A percentile compares a stretch with the other conserved stretches of the same genome.
Evolutionary conservation across 2,329 filamentous ascomycete genomes (phyloP).

Genomic region (Coniella lustricola): DNA sequence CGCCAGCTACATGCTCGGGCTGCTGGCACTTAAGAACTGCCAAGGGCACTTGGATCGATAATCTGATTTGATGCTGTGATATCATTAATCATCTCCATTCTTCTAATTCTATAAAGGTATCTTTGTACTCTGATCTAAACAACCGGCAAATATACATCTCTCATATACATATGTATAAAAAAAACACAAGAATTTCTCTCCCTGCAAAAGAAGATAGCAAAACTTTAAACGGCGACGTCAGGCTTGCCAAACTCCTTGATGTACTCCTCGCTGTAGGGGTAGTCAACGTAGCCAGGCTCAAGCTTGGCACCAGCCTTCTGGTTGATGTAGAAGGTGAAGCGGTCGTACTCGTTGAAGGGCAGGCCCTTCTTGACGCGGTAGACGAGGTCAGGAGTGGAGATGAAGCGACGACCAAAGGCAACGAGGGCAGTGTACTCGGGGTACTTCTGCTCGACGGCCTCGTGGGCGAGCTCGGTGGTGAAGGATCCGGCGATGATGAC

Average conservation of each 20-base stretch:
- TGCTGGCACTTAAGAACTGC: no score
- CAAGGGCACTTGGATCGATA: no score
- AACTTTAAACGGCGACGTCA: constrained; percentile 8
- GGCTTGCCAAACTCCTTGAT: constrained; percentile 17
- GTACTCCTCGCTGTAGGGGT: constrained; percentile 21
- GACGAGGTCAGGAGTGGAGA: constrained; percentile 29
- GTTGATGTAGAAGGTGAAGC: constrained; percentile 23
- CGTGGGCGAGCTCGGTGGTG: constrained; percentile 20
- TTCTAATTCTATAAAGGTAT: no score
- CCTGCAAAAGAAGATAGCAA: no score
- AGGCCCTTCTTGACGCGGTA: constrained; percentile 24
- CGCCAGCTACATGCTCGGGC: no score
- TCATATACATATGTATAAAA: no score
- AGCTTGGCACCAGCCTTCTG: constrained; percentile 16
- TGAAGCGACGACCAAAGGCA: constrained; percentile 28
- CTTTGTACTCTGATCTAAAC: no score
- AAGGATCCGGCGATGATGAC: constrained; percentile 28
- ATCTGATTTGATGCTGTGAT: no score
- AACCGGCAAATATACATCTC: no score
- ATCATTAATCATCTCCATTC: no score
- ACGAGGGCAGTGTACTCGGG: constrained; percentile 16
- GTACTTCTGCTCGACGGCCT: constrained; percentile 15
- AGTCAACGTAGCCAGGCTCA: constrained; percentile 20
- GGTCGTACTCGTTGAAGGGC: constrained; percentile 23
- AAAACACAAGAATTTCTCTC: no score